These are phyloP conservation scores for Phalaenopsis hybrid DNA, from an alignment of 116 monocot species.

Conservation along the genomic window DNA sequence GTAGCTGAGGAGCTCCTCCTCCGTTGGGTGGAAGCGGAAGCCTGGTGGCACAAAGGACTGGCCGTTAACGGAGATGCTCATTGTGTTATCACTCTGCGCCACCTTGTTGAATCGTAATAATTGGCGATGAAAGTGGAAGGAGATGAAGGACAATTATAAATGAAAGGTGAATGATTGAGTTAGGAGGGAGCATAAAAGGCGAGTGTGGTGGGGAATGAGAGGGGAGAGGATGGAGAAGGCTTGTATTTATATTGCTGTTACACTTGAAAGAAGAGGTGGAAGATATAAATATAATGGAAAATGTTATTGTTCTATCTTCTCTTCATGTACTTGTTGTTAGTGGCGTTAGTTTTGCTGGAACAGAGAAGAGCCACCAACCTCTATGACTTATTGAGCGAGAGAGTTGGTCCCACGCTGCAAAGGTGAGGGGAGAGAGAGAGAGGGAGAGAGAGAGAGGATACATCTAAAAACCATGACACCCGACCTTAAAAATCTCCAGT, in stretches of 20 bases:
- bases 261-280: background rate
- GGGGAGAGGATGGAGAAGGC: background rate
- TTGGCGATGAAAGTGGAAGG: background rate
- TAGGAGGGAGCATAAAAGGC: background rate
- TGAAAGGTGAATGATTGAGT: conserved; percentile 2
- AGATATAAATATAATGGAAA: background rate
- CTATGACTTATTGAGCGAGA: conserved; percentile 17
- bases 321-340: conserved; percentile 24
- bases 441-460: background rate
- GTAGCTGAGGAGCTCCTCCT: conserved; percentile 74
- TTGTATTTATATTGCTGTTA: conserved; percentile 29
- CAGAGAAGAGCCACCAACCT: conserved; percentile 45
- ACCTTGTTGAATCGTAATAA: background rate
- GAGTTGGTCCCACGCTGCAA: conserved; percentile 4
- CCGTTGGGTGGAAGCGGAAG: conserved; percentile 71
- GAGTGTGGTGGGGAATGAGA: background rate
- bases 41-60: conserved; percentile 74
- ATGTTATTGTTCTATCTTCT: conserved; percentile 9
- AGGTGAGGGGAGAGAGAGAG: conserved; percentile 19
- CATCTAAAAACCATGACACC: conserved; percentile 36
- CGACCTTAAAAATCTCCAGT: conserved; percentile 58
- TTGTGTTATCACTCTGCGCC: background rate
- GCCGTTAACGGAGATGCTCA: conserved; percentile 74
- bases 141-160: conserved; percentile 1
- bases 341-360: conserved; percentile 45